A percentile compares a stretch with the other conserved stretches of the same genome.
Conservation (phyloP, 306 rosid genomes). For the Gillenia trifoliata region DNA sequence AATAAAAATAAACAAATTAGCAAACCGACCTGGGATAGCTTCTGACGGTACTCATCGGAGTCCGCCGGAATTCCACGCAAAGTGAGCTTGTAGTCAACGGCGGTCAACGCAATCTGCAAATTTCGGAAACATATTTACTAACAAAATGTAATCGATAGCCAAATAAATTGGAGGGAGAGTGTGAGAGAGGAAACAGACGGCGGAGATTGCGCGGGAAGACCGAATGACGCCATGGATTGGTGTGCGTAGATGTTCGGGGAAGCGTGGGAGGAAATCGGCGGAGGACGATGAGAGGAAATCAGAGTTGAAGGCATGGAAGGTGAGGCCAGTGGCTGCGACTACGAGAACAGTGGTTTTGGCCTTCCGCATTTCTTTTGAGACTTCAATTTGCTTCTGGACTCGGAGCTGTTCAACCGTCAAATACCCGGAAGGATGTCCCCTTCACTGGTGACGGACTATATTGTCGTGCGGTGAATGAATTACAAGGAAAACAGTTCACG, state of each 20-base stretch:
- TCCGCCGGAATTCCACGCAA: slow-evolving; percentile 36
- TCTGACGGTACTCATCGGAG: slow-evolving; percentile 55
- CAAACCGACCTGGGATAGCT: slow-evolving; percentile 51
- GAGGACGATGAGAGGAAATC: slow-evolving; percentile 9
- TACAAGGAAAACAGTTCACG: too few species aligned
- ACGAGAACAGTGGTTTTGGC: slow-evolving; percentile 31
- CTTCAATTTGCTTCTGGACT: neutral
- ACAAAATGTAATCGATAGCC: neutral
- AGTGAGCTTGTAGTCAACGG: slow-evolving; percentile 63
- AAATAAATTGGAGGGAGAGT: neutral
- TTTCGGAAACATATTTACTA: neutral
- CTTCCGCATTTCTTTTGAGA: slow-evolving; percentile 14
- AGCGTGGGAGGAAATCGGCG: slow-evolving; percentile 6
- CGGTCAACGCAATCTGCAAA: slow-evolving; percentile 52
- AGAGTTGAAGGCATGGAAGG: slow-evolving; percentile 19
- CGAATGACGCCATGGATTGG: slow-evolving; percentile 57
- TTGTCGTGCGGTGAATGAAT: too few species aligned
- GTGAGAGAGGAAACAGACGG: slow-evolving; percentile 34
- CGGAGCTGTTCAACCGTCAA: neutral
- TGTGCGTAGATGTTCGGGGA: slow-evolving; percentile 22
- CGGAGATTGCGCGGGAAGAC: slow-evolving; percentile 65
- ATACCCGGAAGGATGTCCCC: neutral
- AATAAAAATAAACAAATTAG: too few species aligned
- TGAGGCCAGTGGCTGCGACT: slow-evolving; percentile 20
- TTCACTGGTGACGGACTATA: too few species aligned